A percentile compares a stretch with the other conserved stretches of the same genome.
phyloP scores from a whole-genome alignment of 1,284 basidiomycete species.

The Pseudozyma hubeiensis region DNA sequence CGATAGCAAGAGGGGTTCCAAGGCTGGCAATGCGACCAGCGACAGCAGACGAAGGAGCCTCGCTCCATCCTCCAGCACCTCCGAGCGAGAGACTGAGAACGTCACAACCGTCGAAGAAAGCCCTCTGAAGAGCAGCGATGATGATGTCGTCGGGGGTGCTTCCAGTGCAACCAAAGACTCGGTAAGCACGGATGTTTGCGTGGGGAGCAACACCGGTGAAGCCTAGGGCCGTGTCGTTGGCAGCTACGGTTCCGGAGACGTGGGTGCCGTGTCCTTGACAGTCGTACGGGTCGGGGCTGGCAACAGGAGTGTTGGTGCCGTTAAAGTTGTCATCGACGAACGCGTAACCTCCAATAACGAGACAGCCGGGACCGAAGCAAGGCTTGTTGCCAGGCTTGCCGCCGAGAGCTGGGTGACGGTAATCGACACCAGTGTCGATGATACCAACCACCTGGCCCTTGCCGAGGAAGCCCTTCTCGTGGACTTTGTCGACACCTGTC shows the following conservation, averaged over 20 bases:
- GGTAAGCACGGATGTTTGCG: slow-evolving; percentile 66
- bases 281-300: slow-evolving; percentile 69
- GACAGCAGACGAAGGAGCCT: slow-evolving; percentile 41
- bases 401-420: slow-evolving; percentile 76
- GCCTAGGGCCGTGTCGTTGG: slow-evolving; percentile 70
- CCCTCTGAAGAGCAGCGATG: slow-evolving; percentile 66
- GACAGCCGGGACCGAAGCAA: slow-evolving; percentile 55
- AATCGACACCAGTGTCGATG: slow-evolving; percentile 73
- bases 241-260: slow-evolving; percentile 77
- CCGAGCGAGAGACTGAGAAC: slow-evolving; percentile 77
- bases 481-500: slow-evolving; percentile 72
- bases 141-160: slow-evolving; percentile 69
- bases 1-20: slow-evolving; percentile 54
- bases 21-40: slow-evolving; percentile 40
- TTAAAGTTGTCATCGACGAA: slow-evolving; percentile 68
- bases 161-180: slow-evolving; percentile 70
- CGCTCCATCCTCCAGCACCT: slow-evolving; percentile 65
- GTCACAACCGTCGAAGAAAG: slow-evolving; percentile 69
- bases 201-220: slow-evolving; percentile 57
- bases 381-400: slow-evolving; percentile 57
- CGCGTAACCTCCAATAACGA: slow-evolving; percentile 50
- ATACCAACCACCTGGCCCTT: slow-evolving; percentile 74
- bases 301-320: slow-evolving; percentile 65
- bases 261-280: slow-evolving; percentile 72
- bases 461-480: slow-evolving; percentile 72